A percentile compares a stretch with the other conserved stretches of the same genome.
phyloP scores from a whole-genome alignment of 176 grass and related monocot genomes.

The Triticum timopheevii region DNA sequence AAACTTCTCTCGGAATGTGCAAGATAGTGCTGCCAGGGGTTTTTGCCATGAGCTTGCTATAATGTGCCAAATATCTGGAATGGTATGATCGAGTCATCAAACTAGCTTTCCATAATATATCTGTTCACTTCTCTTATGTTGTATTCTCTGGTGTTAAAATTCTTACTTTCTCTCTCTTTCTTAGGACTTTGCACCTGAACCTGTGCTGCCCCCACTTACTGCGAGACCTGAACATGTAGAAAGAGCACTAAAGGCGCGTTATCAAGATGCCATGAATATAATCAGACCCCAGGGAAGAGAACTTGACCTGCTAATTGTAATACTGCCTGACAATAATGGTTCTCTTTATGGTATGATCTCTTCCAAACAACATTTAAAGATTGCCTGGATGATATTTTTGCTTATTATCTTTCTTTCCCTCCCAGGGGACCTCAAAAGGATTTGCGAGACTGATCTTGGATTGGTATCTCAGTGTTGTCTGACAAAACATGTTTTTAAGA shows the following conservation, averaged over 20 bases:
- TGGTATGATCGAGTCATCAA: conserved; percentile 42
- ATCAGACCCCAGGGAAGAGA: conserved; percentile 65
- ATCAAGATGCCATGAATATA: conserved; percentile 74
- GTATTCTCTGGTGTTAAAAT: neutral
- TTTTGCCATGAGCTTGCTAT: conserved; percentile 78
- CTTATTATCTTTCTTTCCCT: conserved; percentile 7
- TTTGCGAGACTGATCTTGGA: conserved; percentile 94
- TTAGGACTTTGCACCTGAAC: conserved; percentile 75
- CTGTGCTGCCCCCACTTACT: conserved; percentile 69
- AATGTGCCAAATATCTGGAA: conserved; percentile 93
- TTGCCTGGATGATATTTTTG: conserved; percentile 10
- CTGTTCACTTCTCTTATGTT: neutral
- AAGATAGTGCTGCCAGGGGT: conserved; percentile 67
- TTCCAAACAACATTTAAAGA: neutral
- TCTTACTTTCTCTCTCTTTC: neutral
- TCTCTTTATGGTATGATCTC: conserved; percentile 68
- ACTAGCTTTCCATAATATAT: neutral
- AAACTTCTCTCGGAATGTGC: conserved; percentile 75
- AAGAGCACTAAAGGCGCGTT: conserved; percentile 67
- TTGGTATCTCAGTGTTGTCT: conserved; percentile 97
- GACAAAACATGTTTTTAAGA: conserved; percentile 94
- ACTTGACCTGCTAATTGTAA: conserved; percentile 86
- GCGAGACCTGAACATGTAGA: conserved; percentile 81
- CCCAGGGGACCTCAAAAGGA: conserved; percentile 91
- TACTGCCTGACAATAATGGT: conserved; percentile 86